A percentile compares a stretch with the other conserved stretches of the same genome.
phyloP scores from a whole-genome alignment of 106 monocot genomes.

The Dioscorea zingiberensis region DNA sequence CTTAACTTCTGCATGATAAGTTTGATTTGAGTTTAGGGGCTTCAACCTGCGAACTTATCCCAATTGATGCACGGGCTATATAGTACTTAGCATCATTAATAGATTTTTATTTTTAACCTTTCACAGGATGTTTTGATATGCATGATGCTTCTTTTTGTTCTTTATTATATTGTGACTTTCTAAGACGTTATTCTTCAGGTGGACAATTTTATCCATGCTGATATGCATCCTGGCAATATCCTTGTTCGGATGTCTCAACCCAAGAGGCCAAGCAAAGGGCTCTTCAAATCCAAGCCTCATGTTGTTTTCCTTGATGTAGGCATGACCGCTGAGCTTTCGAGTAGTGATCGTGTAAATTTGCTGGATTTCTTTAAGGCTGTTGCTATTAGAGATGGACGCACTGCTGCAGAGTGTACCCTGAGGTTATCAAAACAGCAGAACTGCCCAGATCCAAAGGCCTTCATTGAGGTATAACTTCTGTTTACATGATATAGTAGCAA shows the following conservation, averaged over 20 bases:
- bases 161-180: not conserved
- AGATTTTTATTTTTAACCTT: no score
- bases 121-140: no score
- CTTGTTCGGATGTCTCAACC: constrained; percentile 42
- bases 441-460: constrained; percentile 56
- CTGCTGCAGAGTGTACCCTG: constrained; percentile 51
- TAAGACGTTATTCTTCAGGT: constrained; percentile 27
- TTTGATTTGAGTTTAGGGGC: no score
- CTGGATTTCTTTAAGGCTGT: constrained; percentile 65
- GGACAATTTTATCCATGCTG: constrained; percentile 73
- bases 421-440: constrained; percentile 55
- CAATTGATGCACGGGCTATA: no score
- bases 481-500: not conserved
- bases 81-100: no score
- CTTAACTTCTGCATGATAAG: no score
- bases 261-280: constrained; percentile 22
- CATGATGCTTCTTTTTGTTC: no score
- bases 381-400: constrained; percentile 59
- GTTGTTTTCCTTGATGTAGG: constrained; percentile 73
- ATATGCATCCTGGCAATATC: constrained; percentile 77
- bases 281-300: constrained; percentile 56
- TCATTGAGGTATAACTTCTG: constrained; percentile 43
- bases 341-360: constrained; percentile 50
- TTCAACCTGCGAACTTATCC: no score
- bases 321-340: constrained; percentile 75